Evolutionary conservation across 148 eudicot genomes (phyloP).

Genomic region (Agrostemma githago): DNA sequence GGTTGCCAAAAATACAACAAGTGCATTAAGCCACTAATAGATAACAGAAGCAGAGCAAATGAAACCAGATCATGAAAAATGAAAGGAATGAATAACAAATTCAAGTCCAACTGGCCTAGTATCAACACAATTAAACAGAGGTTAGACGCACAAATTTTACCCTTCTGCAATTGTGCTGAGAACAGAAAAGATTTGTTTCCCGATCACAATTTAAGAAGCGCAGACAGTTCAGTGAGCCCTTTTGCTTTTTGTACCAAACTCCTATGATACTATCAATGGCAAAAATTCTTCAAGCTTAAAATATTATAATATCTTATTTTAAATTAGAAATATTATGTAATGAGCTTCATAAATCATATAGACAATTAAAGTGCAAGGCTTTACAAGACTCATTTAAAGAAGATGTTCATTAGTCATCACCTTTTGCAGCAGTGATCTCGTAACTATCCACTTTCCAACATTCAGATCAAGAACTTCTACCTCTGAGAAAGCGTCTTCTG

Average conservation of each 20-base stretch:
- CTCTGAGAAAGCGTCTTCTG: slow-evolving; percentile 45
- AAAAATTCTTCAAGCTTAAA: neutral
- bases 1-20: neutral
- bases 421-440: slow-evolving; percentile 57
- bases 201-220: neutral
- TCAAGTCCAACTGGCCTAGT: neutral
- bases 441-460: slow-evolving; percentile 55
- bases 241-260: neutral
- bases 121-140: neutral
- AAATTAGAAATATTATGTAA: neutral
- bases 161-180: neutral
- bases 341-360: neutral
- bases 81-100: neutral
- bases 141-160: neutral
- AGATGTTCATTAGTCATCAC: slow-evolving; percentile 23
- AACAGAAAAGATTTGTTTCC: neutral
- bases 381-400: neutral
- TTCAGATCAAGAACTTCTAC: slow-evolving; percentile 60
- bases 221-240: neutral
- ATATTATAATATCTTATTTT: neutral
- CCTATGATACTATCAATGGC: neutral
- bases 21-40: neutral
- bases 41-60: neutral
- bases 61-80: neutral
- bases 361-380: neutral